Conservation (phyloP, 1,284 basidiomycete genomes). For the Takashimella tepidaria region DNA sequence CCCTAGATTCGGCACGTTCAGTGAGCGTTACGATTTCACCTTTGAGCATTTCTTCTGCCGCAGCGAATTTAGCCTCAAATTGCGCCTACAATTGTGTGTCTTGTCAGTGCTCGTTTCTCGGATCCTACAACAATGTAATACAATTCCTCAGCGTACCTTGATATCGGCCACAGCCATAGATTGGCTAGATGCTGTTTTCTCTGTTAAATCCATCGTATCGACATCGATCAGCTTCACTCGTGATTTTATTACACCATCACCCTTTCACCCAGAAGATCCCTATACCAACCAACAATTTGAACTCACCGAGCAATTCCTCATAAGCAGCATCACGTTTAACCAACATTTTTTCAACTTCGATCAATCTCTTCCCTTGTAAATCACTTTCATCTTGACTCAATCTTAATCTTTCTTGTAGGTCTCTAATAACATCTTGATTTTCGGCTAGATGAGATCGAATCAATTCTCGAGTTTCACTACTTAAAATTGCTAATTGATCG, state of each 20-base stretch:
- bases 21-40: conserved; percentile 84
- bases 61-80: conserved; percentile 87
- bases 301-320: conserved; percentile 84
- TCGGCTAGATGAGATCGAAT: conserved; percentile 85
- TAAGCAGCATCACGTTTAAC: conserved; percentile 83
- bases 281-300: neutral
- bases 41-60: conserved; percentile 82
- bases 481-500: conserved; percentile 59
- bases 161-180: conserved; percentile 67
- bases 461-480: conserved; percentile 55
- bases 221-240: too few species aligned
- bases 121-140: conserved; percentile 6
- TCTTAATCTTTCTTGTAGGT: conserved; percentile 82
- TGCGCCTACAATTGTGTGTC: conserved; percentile 60
- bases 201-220: conserved; percentile 10
- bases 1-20: conserved; percentile 82
- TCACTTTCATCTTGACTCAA: conserved; percentile 91
- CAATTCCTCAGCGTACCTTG: conserved; percentile 58
- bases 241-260: too few species aligned
- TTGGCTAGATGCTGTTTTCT: conserved; percentile 35
- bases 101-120: neutral
- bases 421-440: conserved; percentile 75
- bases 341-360: conserved; percentile 82
- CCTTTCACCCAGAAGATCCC: too few species aligned
- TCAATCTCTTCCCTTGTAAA: conserved; percentile 70